A percentile compares a stretch with the other conserved stretches of the same genome.
phyloP scores from a whole-genome alignment of 495 filamentous ascomycete species.

The Clavariopsis aquatica region DNA sequence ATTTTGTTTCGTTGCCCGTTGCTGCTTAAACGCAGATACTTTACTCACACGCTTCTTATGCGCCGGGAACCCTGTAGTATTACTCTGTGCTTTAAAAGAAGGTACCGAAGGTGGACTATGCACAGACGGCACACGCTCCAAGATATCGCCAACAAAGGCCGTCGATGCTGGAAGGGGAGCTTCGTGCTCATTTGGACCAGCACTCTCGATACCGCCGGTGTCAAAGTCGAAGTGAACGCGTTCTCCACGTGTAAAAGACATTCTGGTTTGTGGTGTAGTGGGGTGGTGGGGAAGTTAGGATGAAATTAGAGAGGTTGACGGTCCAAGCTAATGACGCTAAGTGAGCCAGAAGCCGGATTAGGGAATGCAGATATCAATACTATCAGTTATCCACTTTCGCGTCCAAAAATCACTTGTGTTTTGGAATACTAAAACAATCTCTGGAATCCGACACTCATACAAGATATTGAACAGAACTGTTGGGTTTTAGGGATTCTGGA shows the following conservation, averaged over 20 bases:
- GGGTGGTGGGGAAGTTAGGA: background rate
- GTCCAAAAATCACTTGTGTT: no score
- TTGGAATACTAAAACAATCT: no score
- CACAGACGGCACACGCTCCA: constrained; percentile 63
- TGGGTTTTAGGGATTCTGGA: no score
- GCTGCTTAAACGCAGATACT: constrained; percentile 76
- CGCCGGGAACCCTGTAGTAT: constrained; percentile 77
- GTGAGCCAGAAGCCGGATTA: background rate
- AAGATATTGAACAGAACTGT: no score
- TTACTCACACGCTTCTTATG: constrained; percentile 71
- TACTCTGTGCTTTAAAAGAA: constrained; percentile 54
- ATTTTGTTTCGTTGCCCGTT: constrained; percentile 38
- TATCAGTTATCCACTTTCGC: no score
- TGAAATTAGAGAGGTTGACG: background rate
- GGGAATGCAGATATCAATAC: background rate
- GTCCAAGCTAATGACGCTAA: constrained; percentile 1
- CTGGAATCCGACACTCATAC: no score
- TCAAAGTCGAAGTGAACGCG: constrained; percentile 34
- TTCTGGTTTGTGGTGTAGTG: constrained; percentile 2
- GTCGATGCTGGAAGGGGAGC: constrained; percentile 8
- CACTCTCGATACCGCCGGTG: constrained; percentile 7
- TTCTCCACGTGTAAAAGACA: constrained; percentile 37
- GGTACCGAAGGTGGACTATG: constrained; percentile 66
- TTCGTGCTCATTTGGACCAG: background rate
- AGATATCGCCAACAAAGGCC: constrained; percentile 70